Evolutionary conservation across 2,329 filamentous ascomycete genomes (phyloP), one percentile per base, ranked within the genome.

Genomic region (Diaporthe sp.): DNA sequence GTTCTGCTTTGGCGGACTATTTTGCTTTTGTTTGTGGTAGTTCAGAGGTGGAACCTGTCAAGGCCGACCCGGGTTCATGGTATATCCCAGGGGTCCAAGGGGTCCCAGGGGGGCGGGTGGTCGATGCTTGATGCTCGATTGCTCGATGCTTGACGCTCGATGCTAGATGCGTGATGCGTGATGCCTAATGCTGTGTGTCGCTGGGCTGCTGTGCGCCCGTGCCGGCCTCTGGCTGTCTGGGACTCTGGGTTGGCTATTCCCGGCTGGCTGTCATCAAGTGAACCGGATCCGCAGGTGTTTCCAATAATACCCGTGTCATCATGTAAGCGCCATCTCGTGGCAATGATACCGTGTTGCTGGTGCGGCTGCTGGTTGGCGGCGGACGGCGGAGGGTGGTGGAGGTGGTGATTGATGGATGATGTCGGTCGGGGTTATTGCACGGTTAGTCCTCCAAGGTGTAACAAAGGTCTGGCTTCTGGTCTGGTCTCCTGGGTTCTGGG

Each of bases 271-370:
- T 69, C 65, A 69, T 69, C 65, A 55, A 69, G 13, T 69, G 65
- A 69, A 69, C 65, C 65, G 71, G 58, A 57, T 73, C 58, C 51
- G 71, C 71, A 46, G 46, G 25, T 55, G 58, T 31, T 65, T 55
- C 49, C 71, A 61, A 65, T 53, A 39, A 65, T 25, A 46, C 58
- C 42, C 19, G 51, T n/a, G 71, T 61, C 71, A 73, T 73, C 71
- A 73, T 73, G 58, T 65, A 65, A 73, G 71, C 71, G 71, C 71
- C 71, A 73, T 73, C 59, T 69, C 65, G 65, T 69, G 65, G 49
- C 49, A 69, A 69, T 55, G 49, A 42, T 42, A 31, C 65, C 37
- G 58, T 73, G 58, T 59, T 34, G 46, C 15, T 65, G 58, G 58
- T 65, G 71, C 58, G 58, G 58, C 46, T 65, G 58, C 58, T 55